phyloP scores from a whole-genome alignment of 176 grass and related monocot species.

The Carex kokanica region DNA sequence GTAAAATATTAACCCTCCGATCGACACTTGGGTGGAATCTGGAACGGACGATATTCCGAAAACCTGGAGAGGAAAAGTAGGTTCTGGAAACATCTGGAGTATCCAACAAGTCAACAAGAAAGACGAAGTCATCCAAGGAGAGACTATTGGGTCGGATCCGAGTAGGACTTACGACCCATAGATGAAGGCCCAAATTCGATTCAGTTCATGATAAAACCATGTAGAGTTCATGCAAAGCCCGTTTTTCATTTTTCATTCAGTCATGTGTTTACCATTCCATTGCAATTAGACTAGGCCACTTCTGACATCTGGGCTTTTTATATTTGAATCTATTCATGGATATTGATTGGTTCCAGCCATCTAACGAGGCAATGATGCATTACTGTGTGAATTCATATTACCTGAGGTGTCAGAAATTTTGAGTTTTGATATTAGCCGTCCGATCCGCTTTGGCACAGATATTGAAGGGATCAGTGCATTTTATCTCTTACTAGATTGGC shows the following conservation, averaged over 20 bases:
- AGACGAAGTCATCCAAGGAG: not conserved
- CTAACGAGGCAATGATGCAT: too few species aligned
- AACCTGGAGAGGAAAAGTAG: not conserved
- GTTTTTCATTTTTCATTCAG: not conserved
- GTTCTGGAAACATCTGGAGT: not conserved
- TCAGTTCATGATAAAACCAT: not conserved
- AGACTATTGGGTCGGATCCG: not conserved
- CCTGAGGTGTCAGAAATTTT: too few species aligned
- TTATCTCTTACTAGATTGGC: too few species aligned
- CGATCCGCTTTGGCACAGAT: too few species aligned
- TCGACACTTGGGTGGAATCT: not conserved
- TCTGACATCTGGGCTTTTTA: not conserved
- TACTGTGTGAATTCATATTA: too few species aligned
- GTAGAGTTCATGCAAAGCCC: not conserved
- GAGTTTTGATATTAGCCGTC: too few species aligned
- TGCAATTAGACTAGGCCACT: too few species aligned
- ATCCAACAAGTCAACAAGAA: not conserved
- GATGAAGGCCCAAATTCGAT: constrained; percentile 4
- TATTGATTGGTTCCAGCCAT: too few species aligned
- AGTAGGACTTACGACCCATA: not conserved
- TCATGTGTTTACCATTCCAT: not conserved
- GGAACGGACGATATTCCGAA: not conserved
- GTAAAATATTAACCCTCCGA: not conserved
- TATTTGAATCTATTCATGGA: too few species aligned
- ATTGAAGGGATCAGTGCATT: too few species aligned